These are phyloP conservation scores for Leccinum fallax DNA, from an alignment of 1,284 basidiomycete species.

Conservation along the genomic window DNA sequence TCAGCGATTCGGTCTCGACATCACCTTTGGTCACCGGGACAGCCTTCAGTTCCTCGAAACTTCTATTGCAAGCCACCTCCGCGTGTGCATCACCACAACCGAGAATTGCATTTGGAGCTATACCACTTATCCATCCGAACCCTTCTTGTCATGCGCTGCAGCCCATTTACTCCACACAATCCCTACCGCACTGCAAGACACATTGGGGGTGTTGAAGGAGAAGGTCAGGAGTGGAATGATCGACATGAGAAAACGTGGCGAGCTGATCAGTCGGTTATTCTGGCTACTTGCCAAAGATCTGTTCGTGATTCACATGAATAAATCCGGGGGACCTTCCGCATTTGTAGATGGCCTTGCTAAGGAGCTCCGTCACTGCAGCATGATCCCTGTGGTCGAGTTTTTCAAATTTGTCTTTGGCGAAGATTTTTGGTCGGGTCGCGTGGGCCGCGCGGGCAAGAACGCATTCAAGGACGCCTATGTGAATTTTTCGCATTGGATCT, in stretches of 20 bases:
- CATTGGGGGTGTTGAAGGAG: background rate
- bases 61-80: background rate
- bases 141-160: background rate
- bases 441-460: too few relatives aligned
- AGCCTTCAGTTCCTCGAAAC: background rate
- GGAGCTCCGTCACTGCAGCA: background rate
- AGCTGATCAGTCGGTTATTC: background rate
- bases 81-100: background rate
- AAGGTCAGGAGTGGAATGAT: background rate
- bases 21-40: background rate
- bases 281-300: background rate
- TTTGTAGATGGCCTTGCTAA: background rate
- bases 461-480: too few relatives aligned
- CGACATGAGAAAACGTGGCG: background rate
- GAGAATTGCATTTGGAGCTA: background rate
- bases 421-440: too few relatives aligned
- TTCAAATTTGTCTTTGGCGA: background rate
- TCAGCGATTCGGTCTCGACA: background rate
- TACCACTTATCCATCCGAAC: background rate
- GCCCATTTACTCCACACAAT: background rate
- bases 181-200: background rate
- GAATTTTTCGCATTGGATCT: too few relatives aligned
- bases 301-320: background rate
- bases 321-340: background rate
- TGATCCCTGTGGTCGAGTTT: background rate